A percentile compares a stretch with the other conserved stretches of the same genome.
phyloP scores from a whole-genome alignment of 208 protist genomes.

The Trypanosoma conorhini region DNA sequence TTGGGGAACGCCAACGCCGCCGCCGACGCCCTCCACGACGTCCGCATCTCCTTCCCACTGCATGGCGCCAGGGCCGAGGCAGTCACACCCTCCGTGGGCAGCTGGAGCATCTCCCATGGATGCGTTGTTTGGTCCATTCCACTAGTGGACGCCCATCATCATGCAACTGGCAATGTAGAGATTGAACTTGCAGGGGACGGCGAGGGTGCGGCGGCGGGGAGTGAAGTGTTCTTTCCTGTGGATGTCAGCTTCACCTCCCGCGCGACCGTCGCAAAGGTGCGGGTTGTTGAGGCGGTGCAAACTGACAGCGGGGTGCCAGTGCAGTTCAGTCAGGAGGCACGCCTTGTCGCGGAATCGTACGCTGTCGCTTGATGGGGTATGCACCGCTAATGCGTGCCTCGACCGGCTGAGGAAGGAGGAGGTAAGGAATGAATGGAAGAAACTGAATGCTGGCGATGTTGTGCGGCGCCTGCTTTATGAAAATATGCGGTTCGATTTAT shows the following conservation, averaged over 20 bases:
- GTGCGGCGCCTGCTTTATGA: background rate
- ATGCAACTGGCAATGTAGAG: conserved; percentile 70
- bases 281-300: conserved; percentile 58
- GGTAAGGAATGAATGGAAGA: background rate
- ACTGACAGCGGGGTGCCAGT: conserved; percentile 55
- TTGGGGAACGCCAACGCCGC: conserved; percentile 36
- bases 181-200: conserved; percentile 37
- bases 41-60: conserved; percentile 65
- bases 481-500: background rate
- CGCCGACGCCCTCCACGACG: conserved; percentile 42
- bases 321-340: conserved; percentile 59
- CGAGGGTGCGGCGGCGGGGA: conserved; percentile 19
- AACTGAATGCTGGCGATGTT: background rate
- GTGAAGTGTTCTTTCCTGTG: conserved; percentile 78
- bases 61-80: conserved; percentile 35
- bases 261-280: conserved; percentile 49
- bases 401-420: conserved; percentile 7
- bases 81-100: conserved; percentile 49
- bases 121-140: conserved; percentile 72
- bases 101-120: conserved; percentile 25
- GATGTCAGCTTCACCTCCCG: conserved; percentile 49
- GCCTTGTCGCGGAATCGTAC: conserved; percentile 52
- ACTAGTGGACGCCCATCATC: conserved; percentile 41
- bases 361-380: conserved; percentile 43
- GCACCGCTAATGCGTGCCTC: background rate